Evolutionary conservation across 805 yeast species (phyloP).

Genomic region (Gaillardinia entomophila): DNA sequence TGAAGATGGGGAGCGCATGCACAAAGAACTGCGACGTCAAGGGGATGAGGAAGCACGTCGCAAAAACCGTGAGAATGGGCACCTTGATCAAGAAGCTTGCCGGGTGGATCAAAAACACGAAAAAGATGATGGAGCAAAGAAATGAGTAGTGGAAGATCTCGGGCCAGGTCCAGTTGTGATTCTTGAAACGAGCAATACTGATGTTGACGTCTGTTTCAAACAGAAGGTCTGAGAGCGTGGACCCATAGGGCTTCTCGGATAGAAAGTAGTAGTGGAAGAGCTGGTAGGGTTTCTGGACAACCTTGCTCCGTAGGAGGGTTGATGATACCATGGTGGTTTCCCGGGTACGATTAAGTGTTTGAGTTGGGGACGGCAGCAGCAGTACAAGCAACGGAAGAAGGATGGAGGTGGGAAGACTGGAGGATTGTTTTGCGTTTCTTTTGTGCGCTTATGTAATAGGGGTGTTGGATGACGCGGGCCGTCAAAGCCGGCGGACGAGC

Average conservation of each 20-base stretch:
- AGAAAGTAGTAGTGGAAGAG: constrained; percentile 48
- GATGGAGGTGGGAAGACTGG: too few species aligned
- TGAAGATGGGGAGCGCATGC: constrained; percentile 73
- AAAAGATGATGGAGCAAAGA: constrained; percentile 45
- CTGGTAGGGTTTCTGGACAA: constrained; percentile 33
- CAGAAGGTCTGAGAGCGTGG: constrained; percentile 45
- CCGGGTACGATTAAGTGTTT: too few species aligned
- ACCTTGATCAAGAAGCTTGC: constrained; percentile 40
- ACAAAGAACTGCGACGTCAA: constrained; percentile 78
- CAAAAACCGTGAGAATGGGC: constrained; percentile 36
- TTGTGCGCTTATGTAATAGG: too few species aligned
- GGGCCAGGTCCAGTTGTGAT: constrained; percentile 34
- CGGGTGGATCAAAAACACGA: constrained; percentile 56
- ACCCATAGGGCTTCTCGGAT: constrained; percentile 45
- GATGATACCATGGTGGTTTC: constrained; percentile 3
- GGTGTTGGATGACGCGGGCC: too few species aligned
- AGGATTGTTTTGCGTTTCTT: too few species aligned
- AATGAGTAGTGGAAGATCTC: constrained; percentile 53
- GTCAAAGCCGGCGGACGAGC: too few species aligned
- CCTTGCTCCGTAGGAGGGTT: constrained; percentile 15
- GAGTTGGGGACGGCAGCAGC: too few species aligned
- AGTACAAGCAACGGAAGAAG: too few species aligned
- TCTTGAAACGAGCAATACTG: constrained; percentile 36
- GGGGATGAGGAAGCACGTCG: constrained; percentile 57
- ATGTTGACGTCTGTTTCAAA: constrained; percentile 42